phyloP scores from a whole-genome alignment of 2,329 filamentous ascomycete genomes.

The Cordyceps sp. region DNA sequence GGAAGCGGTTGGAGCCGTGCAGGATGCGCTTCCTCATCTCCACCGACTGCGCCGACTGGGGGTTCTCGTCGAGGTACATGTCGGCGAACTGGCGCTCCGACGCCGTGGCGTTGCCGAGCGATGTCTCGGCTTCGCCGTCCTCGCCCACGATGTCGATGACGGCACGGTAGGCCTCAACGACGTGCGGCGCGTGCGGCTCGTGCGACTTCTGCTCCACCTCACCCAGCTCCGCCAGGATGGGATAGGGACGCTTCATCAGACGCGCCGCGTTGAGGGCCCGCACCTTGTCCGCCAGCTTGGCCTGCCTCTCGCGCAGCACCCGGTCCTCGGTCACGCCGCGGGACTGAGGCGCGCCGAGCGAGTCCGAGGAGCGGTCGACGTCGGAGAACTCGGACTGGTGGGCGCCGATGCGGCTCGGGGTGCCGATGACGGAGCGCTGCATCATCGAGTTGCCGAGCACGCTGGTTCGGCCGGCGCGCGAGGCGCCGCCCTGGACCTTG shows the following conservation, averaged over 20 bases:
- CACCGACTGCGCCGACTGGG: slow-evolving; percentile 45
- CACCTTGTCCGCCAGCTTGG: slow-evolving; percentile 63
- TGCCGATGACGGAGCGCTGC: slow-evolving; percentile 76
- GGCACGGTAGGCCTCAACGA: slow-evolving; percentile 70
- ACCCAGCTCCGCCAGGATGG: slow-evolving; percentile 60
- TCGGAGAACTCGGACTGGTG: slow-evolving; percentile 54
- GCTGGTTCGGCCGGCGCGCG: slow-evolving; percentile 32
- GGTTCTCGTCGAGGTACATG: slow-evolving; percentile 61
- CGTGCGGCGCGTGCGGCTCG: slow-evolving; percentile 54
- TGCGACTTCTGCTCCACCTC: slow-evolving; percentile 54
- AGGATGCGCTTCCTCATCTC: slow-evolving; percentile 66
- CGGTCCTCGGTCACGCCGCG: slow-evolving; percentile 48
- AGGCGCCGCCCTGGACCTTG: slow-evolving; percentile 31
- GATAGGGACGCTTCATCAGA: slow-evolving; percentile 47
- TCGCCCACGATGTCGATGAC: slow-evolving; percentile 68
- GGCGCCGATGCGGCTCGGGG: slow-evolving; percentile 49
- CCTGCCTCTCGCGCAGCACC: slow-evolving; percentile 69
- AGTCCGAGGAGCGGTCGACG: slow-evolving; percentile 39
- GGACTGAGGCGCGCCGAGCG: slow-evolving; percentile 23
- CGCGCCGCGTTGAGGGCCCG: slow-evolving; percentile 62
- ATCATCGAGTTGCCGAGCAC: slow-evolving; percentile 45
- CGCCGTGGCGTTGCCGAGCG: slow-evolving; percentile 45
- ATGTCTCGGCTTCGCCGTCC: slow-evolving; percentile 38
- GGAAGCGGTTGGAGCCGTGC: slow-evolving; percentile 58
- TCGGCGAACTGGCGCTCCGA: slow-evolving; percentile 60